These are phyloP conservation scores for Fusarium armeniacum DNA, from an alignment of 2,329 filamentous ascomycete species.

Conservation along the genomic window DNA sequence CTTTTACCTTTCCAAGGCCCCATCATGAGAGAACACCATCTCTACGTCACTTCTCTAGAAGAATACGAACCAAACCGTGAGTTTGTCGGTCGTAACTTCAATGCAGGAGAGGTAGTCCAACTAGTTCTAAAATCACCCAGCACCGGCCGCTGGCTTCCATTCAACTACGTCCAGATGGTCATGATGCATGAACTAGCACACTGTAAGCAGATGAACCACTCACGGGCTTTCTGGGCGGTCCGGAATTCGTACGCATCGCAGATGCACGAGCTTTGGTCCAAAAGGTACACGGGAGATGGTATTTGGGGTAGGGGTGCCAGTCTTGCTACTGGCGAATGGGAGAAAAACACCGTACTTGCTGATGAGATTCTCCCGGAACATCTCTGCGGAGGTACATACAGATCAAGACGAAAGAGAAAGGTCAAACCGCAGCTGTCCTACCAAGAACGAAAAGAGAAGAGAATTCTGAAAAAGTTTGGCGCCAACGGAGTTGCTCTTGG, in stretches of 20 bases:
- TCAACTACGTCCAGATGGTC: slow-evolving; percentile 89
- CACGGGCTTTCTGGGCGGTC: slow-evolving; percentile 83
- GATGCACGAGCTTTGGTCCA: slow-evolving; percentile 78
- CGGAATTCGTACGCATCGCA: slow-evolving; percentile 79
- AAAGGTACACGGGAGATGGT: slow-evolving; percentile 82
- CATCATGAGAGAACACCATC: slow-evolving; percentile 75
- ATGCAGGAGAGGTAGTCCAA: slow-evolving; percentile 88
- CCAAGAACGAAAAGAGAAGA: slow-evolving; percentile 78
- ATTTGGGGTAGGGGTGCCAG: slow-evolving; percentile 82
- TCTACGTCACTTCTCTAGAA: slow-evolving; percentile 79
- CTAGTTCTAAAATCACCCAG: slow-evolving; percentile 79
- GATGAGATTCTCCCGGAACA: slow-evolving; percentile 75
- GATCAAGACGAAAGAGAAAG: slow-evolving; percentile 70
- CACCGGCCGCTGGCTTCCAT: slow-evolving; percentile 80
- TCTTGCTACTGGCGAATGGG: slow-evolving; percentile 72
- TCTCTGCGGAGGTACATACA: slow-evolving; percentile 85
- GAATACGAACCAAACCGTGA: slow-evolving; percentile 86
- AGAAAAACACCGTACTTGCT: slow-evolving; percentile 64
- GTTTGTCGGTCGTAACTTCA: slow-evolving; percentile 92
- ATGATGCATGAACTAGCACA: slow-evolving; percentile 96
- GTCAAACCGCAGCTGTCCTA: slow-evolving; percentile 70
- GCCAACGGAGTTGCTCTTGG: slow-evolving; percentile 77
- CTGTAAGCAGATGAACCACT: slow-evolving; percentile 94
- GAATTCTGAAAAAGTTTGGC: slow-evolving; percentile 83
- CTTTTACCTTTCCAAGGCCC: slow-evolving; percentile 63